phyloP scores from a whole-genome alignment of 805 yeast species.

The Trichomonascus vanleenenianus region DNA sequence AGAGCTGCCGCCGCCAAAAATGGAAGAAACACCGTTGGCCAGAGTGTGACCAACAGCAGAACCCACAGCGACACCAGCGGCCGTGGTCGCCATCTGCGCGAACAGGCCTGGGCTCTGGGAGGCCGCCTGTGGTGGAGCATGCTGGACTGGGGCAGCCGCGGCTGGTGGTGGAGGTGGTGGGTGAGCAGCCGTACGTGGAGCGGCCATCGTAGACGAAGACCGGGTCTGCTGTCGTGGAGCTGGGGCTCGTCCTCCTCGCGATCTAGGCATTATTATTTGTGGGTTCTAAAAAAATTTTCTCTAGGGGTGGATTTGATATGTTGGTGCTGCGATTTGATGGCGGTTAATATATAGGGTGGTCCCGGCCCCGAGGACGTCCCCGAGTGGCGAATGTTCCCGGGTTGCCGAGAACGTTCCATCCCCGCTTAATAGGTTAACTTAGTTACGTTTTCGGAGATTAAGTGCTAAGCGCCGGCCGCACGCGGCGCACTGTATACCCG shows the following conservation, averaged over 20 bases:
- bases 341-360: background rate
- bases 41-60: slow-evolving; percentile 94
- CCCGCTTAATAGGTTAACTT: too few relatives aligned
- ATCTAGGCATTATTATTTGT: slow-evolving; percentile 16
- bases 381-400: too few relatives aligned
- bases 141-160: slow-evolving; percentile 43
- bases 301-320: too few relatives aligned
- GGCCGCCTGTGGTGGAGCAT: slow-evolving; percentile 34
- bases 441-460: too few relatives aligned
- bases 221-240: slow-evolving; percentile 16
- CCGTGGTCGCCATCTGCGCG: slow-evolving; percentile 97
- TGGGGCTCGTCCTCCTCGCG: slow-evolving; percentile 11
- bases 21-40: slow-evolving; percentile 86
- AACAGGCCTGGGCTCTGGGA: slow-evolving; percentile 70
- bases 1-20: slow-evolving; percentile 76
- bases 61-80: slow-evolving; percentile 99
- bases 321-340: background rate
- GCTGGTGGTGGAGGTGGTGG: slow-evolving; percentile 40
- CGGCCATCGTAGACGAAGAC: slow-evolving; percentile 35
- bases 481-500: too few relatives aligned
- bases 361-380: too few relatives aligned
- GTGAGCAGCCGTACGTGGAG: slow-evolving; percentile 48
- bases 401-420: too few relatives aligned
- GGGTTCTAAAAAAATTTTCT: background rate
- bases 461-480: too few relatives aligned